Percentiles rank a stretch among this genome's conserved stretches.
These are phyloP conservation scores for Apophysomyces trapeziformis DNA, from an alignment of 371 early-diverging fungal species.

Conservation along the genomic window DNA sequence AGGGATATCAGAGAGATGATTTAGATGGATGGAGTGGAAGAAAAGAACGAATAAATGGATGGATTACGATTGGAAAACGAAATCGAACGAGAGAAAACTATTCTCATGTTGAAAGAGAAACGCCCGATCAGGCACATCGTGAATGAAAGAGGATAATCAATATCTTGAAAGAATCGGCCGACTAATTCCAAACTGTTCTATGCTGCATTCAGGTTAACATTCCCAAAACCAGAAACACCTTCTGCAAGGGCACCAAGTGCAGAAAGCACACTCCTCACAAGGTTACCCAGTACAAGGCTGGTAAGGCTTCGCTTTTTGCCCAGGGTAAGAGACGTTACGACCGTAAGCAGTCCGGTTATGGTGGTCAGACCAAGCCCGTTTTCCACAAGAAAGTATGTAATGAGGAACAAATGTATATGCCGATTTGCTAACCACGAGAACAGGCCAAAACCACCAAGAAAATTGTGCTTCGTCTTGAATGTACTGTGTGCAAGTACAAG, in stretches of 20 bases:
- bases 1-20: neutral
- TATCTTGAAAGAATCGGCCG: neutral
- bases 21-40: constrained; percentile 20
- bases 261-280: constrained; percentile 98
- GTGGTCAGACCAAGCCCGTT: constrained; percentile 99
- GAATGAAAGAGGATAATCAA: neutral
- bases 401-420: neutral
- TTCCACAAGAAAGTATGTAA: constrained; percentile 74
- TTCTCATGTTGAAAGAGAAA: neutral
- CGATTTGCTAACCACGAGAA: constrained; percentile 13
- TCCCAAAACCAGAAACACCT: constrained; percentile 97
- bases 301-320: constrained; percentile 97
- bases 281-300: constrained; percentile 99
- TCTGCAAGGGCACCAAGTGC: constrained; percentile 97
- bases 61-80: neutral
- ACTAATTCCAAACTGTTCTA: neutral
- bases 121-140: neutral
- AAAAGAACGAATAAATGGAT: constrained; percentile 12
- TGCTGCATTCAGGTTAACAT: constrained; percentile 83
- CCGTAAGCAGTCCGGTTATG: constrained; percentile 93
- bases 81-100: neutral
- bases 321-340: constrained; percentile 83
- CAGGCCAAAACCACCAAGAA: constrained; percentile 99
- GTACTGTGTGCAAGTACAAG: constrained; percentile 98
- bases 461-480: constrained; percentile 98